Base-by-base conservation (phyloP, 768 basidiomycete species). In the Mrakia hoshinonis region DNA sequence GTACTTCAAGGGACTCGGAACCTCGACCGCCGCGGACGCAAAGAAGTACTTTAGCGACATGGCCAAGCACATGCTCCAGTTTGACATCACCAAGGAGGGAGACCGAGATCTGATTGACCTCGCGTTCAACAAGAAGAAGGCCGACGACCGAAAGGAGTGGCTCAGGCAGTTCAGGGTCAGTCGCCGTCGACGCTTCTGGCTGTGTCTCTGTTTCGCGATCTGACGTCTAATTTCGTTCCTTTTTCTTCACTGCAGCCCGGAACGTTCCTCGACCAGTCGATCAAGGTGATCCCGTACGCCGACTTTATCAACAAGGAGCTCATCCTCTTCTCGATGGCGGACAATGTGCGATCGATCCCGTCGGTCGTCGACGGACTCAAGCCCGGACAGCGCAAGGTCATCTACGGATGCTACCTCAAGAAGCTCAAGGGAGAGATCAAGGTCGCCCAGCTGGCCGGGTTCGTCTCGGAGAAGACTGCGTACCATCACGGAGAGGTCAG, bases 1-100 rank as follows among this genome's bases (percentile, higher is more conserved):
- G 83, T 99, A 99, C 82, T 98, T 87, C 87, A 99, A 99, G 87
- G 96, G 96, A 87, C 82, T 99, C 79, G 96, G 96, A 77, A 93
- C 96, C 26, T 94, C 91, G 77, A 88, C 83, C 38, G 89, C 94
- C 67, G 84, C 85, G 12, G 96, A 98, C 75, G 94, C 91, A 24
- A 87, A 91, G 70, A 87, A 89, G 74, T 99, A 98, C 81, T 99
- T 99, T 79, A 84, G 88, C 71, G 85, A 90, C 76, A 93, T 98
- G 86, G 83, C 83, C 77, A 94, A 89, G 77, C 96, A 99, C 77
- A 89, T 95, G 85, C 91, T 99, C 68, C 90, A 92, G 0, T 98
- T 99, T 81, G 85, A 89, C 2, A 81, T 87, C 3, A 87, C 86
- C 4, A 86, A 89, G 76, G 85, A 87, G 0, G 92, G 88, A 2